These are phyloP conservation scores for Plasmodium vinckei DNA, from an alignment of 169 alveolate species.

Conservation along the genomic window DNA sequence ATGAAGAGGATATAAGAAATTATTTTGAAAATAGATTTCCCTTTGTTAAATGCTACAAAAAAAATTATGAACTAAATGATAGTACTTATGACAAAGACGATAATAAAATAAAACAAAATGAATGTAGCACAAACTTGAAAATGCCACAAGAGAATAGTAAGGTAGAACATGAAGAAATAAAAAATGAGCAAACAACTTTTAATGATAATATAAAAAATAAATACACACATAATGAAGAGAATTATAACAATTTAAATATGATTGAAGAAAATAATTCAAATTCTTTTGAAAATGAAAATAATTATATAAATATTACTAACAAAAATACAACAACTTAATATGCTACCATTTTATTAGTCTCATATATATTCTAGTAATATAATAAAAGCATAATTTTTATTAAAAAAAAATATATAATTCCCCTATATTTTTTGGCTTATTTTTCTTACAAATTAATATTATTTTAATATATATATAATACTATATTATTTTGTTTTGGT, in stretches of 20 bases:
- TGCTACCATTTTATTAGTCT: too few relatives aligned
- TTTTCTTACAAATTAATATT: too few relatives aligned
- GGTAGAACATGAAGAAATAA: background rate
- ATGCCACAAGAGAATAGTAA: background rate
- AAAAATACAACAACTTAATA: too few relatives aligned
- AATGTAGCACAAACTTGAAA: background rate
- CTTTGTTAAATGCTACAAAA: slow-evolving; percentile 9
- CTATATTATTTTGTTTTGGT: too few relatives aligned
- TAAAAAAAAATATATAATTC: too few relatives aligned
- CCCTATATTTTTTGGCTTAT: too few relatives aligned
- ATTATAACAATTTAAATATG: background rate
- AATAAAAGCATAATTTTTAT: too few relatives aligned
- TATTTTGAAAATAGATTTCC: slow-evolving; percentile 49
- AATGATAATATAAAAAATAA: background rate
- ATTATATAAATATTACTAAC: too few relatives aligned
- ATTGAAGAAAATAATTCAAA: too few relatives aligned
- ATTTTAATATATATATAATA: too few relatives aligned
- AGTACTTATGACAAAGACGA: background rate
- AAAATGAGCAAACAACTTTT: background rate
- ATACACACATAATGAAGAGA: background rate
- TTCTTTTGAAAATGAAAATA: too few relatives aligned
- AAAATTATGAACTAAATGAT: slow-evolving; percentile 16
- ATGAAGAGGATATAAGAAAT: slow-evolving; percentile 12
- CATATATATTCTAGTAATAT: too few relatives aligned
- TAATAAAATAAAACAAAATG: background rate